Conservation (phyloP, 495 filamentous ascomycete species). For the Penicilliopsis zonata region DNA sequence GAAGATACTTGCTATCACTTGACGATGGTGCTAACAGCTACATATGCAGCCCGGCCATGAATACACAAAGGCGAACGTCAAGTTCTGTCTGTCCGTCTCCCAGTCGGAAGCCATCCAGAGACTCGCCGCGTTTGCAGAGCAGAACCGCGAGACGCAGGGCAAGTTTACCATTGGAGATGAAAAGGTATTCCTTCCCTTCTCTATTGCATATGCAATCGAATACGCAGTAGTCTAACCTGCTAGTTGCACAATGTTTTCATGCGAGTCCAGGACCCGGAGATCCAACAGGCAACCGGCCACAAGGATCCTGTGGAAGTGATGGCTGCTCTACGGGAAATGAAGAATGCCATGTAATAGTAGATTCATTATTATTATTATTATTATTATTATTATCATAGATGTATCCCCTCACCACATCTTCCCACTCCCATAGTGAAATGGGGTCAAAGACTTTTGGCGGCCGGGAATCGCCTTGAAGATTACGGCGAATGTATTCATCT, state of each 20-base stretch:
- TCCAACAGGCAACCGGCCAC: slow-evolving; percentile 76
- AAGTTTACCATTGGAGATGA: slow-evolving; percentile 97
- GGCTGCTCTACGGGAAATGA: slow-evolving; percentile 78
- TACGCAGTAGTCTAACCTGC: no score
- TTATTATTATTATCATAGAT: not conserved
- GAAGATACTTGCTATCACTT: not conserved
- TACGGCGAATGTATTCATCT: slow-evolving; percentile 40
- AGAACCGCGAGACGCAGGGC: slow-evolving; percentile 80
- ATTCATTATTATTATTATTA: no score
- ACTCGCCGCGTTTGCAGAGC: slow-evolving; percentile 61
- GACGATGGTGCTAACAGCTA: slow-evolving; percentile 2
- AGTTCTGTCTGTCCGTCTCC: slow-evolving; percentile 66
- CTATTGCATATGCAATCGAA: no score
- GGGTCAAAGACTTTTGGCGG: no score
- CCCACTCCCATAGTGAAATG: slow-evolving; percentile 42
- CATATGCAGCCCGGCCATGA: slow-evolving; percentile 74
- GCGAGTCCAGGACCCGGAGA: slow-evolving; percentile 72
- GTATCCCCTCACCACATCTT: slow-evolving; percentile 12
- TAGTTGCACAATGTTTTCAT: slow-evolving; percentile 97
- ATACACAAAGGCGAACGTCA: slow-evolving; percentile 90
- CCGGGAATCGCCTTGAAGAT: no score
- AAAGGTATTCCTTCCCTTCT: no score
- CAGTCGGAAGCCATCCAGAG: slow-evolving; percentile 65
- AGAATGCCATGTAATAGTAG: slow-evolving; percentile 63
- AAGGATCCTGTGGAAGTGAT: slow-evolving; percentile 80